These are phyloP conservation scores for Dictyostelium intermedium DNA, from an alignment of 78 protist genomes.

Conservation along the genomic window DNA sequence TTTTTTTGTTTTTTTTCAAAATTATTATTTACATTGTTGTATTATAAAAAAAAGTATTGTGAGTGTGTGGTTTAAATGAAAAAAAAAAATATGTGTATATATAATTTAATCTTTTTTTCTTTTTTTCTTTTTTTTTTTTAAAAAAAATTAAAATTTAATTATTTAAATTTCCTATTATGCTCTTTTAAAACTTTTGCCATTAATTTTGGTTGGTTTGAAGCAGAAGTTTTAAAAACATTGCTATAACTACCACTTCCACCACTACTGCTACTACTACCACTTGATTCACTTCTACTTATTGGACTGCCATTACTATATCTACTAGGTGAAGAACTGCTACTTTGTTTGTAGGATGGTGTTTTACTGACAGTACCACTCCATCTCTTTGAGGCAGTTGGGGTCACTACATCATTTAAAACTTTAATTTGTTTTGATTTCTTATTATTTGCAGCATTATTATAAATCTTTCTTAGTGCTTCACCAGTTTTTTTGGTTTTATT, in stretches of 20 bases:
- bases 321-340: not conserved
- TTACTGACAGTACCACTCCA: not conserved
- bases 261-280: not conserved
- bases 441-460: slow-evolving; percentile 3
- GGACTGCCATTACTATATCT: not conserved
- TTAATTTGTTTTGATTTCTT: slow-evolving; percentile 29
- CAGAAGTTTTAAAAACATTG: not conserved
- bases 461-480: slow-evolving; percentile 9
- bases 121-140: too few species aligned
- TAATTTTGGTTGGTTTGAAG: slow-evolving; percentile 29
- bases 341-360: not conserved
- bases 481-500: slow-evolving; percentile 12
- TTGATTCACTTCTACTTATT: not conserved
- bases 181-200: slow-evolving; percentile 41
- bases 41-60: too few species aligned
- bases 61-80: not conserved
- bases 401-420: not conserved
- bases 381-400: not conserved
- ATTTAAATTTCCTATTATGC: slow-evolving; percentile 3
- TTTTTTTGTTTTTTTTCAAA: too few species aligned
- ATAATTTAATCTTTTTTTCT: too few species aligned
- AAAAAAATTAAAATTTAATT: not conserved
- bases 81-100: too few species aligned
- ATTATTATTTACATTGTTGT: too few species aligned
- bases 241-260: not conserved